Base-by-base conservation (phyloP, 169 alveolate genomes). In the Babesia caballi region DNA sequence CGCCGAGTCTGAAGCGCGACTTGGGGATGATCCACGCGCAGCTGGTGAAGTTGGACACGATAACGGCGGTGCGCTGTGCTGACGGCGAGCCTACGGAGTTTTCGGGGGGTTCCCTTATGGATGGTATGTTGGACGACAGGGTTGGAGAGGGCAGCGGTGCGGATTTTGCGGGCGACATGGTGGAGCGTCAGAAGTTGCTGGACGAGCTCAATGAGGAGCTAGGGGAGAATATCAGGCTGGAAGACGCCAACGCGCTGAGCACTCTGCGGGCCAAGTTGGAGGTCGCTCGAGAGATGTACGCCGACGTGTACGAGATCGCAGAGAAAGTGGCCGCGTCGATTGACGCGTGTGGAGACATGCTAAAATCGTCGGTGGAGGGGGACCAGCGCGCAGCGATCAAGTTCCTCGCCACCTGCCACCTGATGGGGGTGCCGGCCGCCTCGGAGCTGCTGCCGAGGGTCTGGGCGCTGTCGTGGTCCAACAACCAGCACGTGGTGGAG, bases 391-490 rank as follows among this genome's bases (percentile, higher is more conserved):
- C 91, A 46, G 66, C 93, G 15, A 88, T 88, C 19, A 38, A 57
- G 58, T 88, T 67, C 70, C 25, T 88, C 15, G 80, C 83, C 25
- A 49, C 90, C 35, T 83, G 89, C 44, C 91, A 88, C 58, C 59
- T 88, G 50, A 73, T 88, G 66, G 93, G 93, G 11, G 61, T 84
- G 60, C 54, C 56, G 14, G 44, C 59, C 33, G 91, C 91, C 19
- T 75, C 73, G 23, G 72, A 66, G 49, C 69, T 82, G 36, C 74
- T 88, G 69, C 85, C 88, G 36, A 52, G 53, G 53, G 90, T 82
- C 30, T 88, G 93, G 93, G 87, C 83, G 15, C 74, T 88, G n/a
- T 75, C 88, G 23, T 88, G 88, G 85, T 76, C 91, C n/a, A 88
- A 80, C 32, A 88, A 88, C 77, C 88, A 66, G 35, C 75, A 72